These are phyloP conservation scores for Globisporangium barbulae DNA, from an alignment of 352 stramenopile species.

Conservation along the genomic window DNA sequence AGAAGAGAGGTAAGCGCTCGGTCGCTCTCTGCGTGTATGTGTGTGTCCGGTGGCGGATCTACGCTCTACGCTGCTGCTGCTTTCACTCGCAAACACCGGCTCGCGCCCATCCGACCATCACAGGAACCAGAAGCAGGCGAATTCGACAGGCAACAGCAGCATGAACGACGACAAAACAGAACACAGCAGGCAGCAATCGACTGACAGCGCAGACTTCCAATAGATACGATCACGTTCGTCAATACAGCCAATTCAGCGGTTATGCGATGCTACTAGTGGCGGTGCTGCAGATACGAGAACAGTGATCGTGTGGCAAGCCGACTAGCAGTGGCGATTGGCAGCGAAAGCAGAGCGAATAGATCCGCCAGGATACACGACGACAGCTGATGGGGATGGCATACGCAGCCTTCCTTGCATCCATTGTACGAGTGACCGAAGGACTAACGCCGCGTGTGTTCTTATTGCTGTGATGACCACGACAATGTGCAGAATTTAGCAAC, in stretches of 20 bases:
- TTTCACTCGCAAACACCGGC: not conserved
- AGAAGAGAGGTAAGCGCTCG: constrained; percentile 70
- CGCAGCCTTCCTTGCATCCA: not conserved
- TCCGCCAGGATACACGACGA: not conserved
- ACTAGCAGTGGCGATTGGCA: not conserved
- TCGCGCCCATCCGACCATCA: not conserved
- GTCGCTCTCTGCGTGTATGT: constrained; percentile 5
- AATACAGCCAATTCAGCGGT: not conserved
- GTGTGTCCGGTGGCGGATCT: constrained; percentile 3
- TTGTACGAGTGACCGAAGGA: not conserved
- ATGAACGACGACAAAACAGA: not conserved
- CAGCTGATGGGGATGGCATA: not conserved
- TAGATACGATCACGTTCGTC: not conserved
- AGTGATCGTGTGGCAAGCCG: not conserved
- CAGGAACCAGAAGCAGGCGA: not conserved
- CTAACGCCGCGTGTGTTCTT: constrained; percentile 12
- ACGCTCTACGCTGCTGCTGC: constrained; percentile 1
- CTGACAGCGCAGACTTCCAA: not conserved
- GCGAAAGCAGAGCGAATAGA: constrained; percentile 2
- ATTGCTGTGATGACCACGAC: not conserved
- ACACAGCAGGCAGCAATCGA: not conserved
- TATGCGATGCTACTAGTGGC: not conserved
- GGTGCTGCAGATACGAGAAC: not conserved
- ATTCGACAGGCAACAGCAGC: not conserved
- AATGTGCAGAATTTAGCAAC: constrained; percentile 69